Base-by-base conservation (phyloP, 129 eudicot genomes). In the Lactuca saligna region DNA sequence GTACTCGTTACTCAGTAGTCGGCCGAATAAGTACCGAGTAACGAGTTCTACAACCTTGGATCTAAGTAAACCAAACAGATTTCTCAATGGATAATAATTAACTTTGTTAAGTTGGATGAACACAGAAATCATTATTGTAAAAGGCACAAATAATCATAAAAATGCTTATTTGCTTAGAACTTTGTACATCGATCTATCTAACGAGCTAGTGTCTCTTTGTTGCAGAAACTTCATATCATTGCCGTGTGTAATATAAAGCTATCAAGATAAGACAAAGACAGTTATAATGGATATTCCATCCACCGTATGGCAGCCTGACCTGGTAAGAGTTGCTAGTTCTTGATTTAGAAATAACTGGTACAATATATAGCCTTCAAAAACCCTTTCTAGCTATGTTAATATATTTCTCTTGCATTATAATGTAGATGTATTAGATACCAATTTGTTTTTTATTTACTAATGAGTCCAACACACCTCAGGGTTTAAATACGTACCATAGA, bases 251-350 rank as follows among this genome's bases (percentile, higher is more conserved):
- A 69, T 29, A 57, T 1, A 57, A 32, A 59, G 34, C 20, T 42
- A 31, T 57, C 57, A 58, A 70, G 46, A 42, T 31, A 41, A 55
- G 55, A 20, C 64, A 55, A 56, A 39, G 37, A 3, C 65, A 25
- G 37, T 7, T n/a, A 46, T 70, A 44, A 70, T 70, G 75, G 75
- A 70, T 58, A 58, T 57, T 35, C 67, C 58, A 42, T 58, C 75
- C 57, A 70, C 61, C 57, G 66, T 20, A 70, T 70, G 75, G 75
- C 16, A 58, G 34, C 75, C 75, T 57, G 75, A 70, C 46, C 75
- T 44, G 75, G 75, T 70, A 70, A 70, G 57, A 42, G 38, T 70
- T 58, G 66, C 42, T 58, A n/a, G 41, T 42, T 70, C 74, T 70
- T 42, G 46, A 56, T 57, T 25, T 57, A 41, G 64, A 54, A 50